These are phyloP conservation scores for Candida sphagnicola DNA, from an alignment of 805 yeast genomes.

Conservation along the genomic window DNA sequence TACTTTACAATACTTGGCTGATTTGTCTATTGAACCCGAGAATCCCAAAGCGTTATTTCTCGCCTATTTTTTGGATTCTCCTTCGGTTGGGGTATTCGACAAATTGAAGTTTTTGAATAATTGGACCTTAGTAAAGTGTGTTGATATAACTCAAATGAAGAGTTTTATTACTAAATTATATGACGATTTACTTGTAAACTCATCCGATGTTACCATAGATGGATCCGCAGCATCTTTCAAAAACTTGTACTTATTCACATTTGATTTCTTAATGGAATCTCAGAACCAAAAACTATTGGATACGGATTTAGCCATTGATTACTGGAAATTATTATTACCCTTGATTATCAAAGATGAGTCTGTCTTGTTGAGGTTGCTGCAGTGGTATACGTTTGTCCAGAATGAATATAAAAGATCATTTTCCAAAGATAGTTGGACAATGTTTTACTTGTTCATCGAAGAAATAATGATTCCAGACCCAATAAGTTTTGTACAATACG, in stretches of 20 bases:
- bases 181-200: constrained; percentile 5
- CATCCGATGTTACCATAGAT: constrained; percentile 6
- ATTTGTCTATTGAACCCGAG: constrained; percentile 69
- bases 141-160: constrained; percentile 45
- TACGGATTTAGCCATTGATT: constrained; percentile 60
- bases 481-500: constrained; percentile 49
- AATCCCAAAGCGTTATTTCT: constrained; percentile 67
- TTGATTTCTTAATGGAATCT: constrained; percentile 58
- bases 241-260: constrained; percentile 67
- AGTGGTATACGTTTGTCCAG: constrained; percentile 58
- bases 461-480: constrained; percentile 49
- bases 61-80: constrained; percentile 65
- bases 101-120: constrained; percentile 47
- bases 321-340: constrained; percentile 69
- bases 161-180: constrained; percentile 13
- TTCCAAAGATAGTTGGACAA: constrained; percentile 78
- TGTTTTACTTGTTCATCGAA: constrained; percentile 65
- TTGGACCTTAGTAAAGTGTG: constrained; percentile 44
- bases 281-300: constrained; percentile 52
- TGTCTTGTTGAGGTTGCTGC: constrained; percentile 30
- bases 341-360: constrained; percentile 6
- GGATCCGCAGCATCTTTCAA: constrained; percentile 39
- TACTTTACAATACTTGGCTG: constrained; percentile 62
- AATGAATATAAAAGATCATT: constrained; percentile 44
- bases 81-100: constrained; percentile 60